phyloP scores from a whole-genome alignment of 257 asterid species.

The Solanum commersonii region DNA sequence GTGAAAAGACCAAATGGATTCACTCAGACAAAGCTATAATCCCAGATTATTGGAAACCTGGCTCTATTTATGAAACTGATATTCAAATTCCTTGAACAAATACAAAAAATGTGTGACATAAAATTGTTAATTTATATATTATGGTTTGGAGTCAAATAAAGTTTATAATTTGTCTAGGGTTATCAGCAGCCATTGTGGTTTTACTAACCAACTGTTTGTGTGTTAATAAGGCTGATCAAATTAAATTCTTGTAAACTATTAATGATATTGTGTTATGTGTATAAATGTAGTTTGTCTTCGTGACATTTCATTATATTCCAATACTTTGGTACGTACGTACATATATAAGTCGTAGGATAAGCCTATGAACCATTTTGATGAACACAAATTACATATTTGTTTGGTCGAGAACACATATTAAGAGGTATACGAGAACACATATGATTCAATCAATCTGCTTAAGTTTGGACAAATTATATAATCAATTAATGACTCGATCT shows the following conservation, averaged over 20 bases:
- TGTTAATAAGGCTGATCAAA: neutral
- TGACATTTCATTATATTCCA: neutral
- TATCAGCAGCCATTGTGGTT: neutral
- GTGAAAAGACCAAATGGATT: slow-evolving; percentile 5
- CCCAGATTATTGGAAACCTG: slow-evolving; percentile 12
- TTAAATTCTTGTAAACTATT: neutral
- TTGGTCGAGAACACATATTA: too few relatives aligned
- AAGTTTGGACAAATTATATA: neutral
- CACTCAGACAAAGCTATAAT: neutral
- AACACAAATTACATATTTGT: too few relatives aligned
- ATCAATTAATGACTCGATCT: neutral
- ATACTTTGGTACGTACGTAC: neutral
- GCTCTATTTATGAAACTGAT: slow-evolving; percentile 7
- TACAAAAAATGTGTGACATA: neutral
- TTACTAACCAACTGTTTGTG: neutral
- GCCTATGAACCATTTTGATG: neutral
- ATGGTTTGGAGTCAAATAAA: neutral
- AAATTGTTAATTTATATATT: neutral
- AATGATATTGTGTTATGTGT: neutral
- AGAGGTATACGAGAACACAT: too few relatives aligned
- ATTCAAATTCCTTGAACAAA: slow-evolving; percentile 7
- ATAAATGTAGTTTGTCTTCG: neutral
- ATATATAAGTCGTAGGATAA: neutral
- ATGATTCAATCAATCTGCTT: neutral
- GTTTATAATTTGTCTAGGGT: neutral